Evolutionary conservation across 805 yeast genomes (phyloP).

Genomic region (Blastobotrys muscicola): DNA sequence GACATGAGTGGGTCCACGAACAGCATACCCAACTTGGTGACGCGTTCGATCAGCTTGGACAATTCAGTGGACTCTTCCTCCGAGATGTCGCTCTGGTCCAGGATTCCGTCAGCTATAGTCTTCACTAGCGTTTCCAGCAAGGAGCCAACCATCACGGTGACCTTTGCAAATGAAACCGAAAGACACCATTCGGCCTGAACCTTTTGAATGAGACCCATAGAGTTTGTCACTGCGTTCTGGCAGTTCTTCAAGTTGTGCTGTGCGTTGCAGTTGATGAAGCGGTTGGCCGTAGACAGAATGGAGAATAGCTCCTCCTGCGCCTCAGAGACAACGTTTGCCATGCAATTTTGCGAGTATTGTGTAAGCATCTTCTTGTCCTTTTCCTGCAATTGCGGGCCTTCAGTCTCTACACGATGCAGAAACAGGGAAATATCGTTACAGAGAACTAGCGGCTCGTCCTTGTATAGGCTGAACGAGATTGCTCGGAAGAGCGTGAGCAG

Average conservation of each 20-base stretch:
- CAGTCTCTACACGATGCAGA: not conserved
- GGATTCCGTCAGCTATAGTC: constrained; percentile 15
- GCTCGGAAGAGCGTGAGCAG: constrained; percentile 18
- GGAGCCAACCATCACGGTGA: constrained; percentile 11
- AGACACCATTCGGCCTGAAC: constrained; percentile 9
- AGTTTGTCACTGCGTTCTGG: constrained; percentile 12
- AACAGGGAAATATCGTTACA: constrained; percentile 15
- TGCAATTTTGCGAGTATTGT: constrained; percentile 7
- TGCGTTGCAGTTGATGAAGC: constrained; percentile 14
- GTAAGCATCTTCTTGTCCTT: constrained; percentile 4
- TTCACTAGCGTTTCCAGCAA: constrained; percentile 21
- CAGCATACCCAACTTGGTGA: constrained; percentile 11
- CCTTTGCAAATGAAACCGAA: constrained; percentile 8
- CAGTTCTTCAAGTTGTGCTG: constrained; percentile 11
- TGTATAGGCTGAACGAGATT: constrained; percentile 13
- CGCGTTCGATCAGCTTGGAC: constrained; percentile 10
- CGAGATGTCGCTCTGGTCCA: constrained; percentile 21
- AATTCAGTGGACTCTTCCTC: constrained; percentile 21
- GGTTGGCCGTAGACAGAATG: constrained; percentile 10
- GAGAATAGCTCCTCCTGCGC: constrained; percentile 3
- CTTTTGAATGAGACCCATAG: constrained; percentile 8
- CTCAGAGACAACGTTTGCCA: constrained; percentile 5
- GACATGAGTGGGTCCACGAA: constrained; percentile 4
- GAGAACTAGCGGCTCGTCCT: constrained; percentile 6
- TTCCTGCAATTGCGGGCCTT: not conserved